These are phyloP conservation scores for Neofusicoccum sp. DNA, from an alignment of 2,329 filamentous ascomycete species.

Conservation along the genomic window DNA sequence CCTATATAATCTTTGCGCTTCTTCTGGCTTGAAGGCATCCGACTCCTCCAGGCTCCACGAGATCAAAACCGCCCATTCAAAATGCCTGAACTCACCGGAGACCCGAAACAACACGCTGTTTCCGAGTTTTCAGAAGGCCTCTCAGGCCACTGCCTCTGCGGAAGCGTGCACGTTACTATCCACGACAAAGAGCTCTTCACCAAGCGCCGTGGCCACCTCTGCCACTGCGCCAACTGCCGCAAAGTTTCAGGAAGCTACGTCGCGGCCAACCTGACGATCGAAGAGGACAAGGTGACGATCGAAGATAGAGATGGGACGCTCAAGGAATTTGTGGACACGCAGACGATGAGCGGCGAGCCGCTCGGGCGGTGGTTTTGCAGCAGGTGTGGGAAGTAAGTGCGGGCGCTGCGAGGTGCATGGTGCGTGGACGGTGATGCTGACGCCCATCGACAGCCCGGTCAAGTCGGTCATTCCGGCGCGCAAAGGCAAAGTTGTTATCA, in stretches of 20 bases:
- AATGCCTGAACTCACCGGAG: conserved; percentile 30
- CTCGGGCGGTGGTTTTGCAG: conserved; percentile 48
- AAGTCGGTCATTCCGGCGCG: conserved; percentile 42
- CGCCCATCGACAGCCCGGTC: conserved; percentile 41
- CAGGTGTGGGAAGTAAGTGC: conserved; percentile 45
- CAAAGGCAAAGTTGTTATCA: conserved; percentile 45
- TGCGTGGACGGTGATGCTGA: conserved; percentile 23
- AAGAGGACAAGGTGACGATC: conserved; percentile 46
- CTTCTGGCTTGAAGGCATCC: background rate
- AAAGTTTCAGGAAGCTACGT: conserved; percentile 49
- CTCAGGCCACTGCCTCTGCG: conserved; percentile 47
- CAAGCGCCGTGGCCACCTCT: conserved; percentile 46
- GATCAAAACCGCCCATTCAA: background rate
- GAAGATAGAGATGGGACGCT: conserved; percentile 45
- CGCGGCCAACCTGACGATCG: conserved; percentile 41
- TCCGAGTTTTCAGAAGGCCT: conserved; percentile 36
- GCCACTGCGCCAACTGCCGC: conserved; percentile 53
- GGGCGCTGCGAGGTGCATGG: too few species aligned
- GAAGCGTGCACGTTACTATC: conserved; percentile 49
- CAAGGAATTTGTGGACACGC: conserved; percentile 45
- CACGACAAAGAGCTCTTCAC: conserved; percentile 49
- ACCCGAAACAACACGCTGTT: conserved; percentile 39
- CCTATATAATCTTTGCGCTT: too few species aligned
- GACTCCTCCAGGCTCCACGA: background rate
- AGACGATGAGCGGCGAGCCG: conserved; percentile 48